Base-by-base conservation (phyloP, 2,329 filamentous ascomycete genomes). In the Monosporascus cannonballus region DNA sequence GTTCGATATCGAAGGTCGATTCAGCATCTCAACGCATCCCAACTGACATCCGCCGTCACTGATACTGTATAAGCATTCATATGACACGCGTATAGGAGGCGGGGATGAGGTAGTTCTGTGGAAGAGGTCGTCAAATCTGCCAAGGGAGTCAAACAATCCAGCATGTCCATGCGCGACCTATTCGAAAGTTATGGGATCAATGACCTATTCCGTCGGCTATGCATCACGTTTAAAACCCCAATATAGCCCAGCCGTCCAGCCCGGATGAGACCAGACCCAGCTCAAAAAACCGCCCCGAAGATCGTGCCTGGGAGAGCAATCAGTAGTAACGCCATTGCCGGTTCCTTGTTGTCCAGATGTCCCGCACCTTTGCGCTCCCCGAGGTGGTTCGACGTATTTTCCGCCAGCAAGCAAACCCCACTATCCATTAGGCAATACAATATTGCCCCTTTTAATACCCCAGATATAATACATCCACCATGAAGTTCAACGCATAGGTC, bases 401-500 rank as follows among this genome's bases (percentile, higher is more conserved):
- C 30, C 30, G 11, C 30, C 30, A 34, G 30, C 4, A 14, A 14
- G 4, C 30, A 34, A 14, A 4, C 11, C 30, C 14, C 30, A 14
- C 5, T 34, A 34, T 14, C 18, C 42, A 46, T 18, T 46, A 30
- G 3, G 18, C 42, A 46, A 30, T 46, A 46, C 18, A 42, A 4
- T 18, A 14, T 42, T 0, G 11, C 11, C 39, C 39, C 14, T 6
- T 20, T 20, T 47, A 39, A 37, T 49, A 36, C 51, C 47, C 38
- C 51, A 51, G 45, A 50, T 55, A 18, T 36, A 47, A 48, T 57
- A 46, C 42, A 30, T 46, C 42, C 11, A 46, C 42, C 42, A 46
- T 46, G 42, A 25, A 46, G 22, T 46, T 46, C 22, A 46, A 24
- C 22, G 42, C 42, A 27, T 46, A 46, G 11, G 42, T 46, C 22